A percentile compares a stretch with the other conserved stretches of the same genome.
Evolutionary conservation across 495 filamentous ascomycete genomes (phyloP).

Genomic region (Neurospora intermedia): DNA sequence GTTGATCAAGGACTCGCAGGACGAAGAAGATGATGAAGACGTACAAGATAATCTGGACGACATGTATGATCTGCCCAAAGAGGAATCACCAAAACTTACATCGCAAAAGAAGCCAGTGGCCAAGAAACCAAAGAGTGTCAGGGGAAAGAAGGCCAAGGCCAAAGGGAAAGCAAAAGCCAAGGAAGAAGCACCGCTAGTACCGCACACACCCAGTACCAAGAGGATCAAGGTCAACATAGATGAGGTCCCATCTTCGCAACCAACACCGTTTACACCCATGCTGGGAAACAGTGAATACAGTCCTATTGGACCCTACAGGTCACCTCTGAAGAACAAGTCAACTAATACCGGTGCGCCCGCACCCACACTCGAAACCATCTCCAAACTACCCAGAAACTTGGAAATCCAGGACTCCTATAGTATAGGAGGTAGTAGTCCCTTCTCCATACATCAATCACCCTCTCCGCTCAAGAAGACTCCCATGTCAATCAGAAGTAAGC

Average conservation of each 20-base stretch:
- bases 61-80: not conserved
- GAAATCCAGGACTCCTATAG: constrained; percentile 32
- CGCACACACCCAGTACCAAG: constrained; percentile 25
- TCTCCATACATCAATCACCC: constrained; percentile 4
- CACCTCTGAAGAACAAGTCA: constrained; percentile 29
- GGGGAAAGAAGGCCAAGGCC: not conserved
- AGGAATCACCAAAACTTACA: not conserved
- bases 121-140: constrained; percentile 1
- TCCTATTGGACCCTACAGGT: constrained; percentile 11
- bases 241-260: constrained; percentile 32
- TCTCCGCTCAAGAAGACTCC: constrained; percentile 2
- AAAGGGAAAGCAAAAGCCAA: not conserved
- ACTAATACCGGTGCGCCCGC: constrained; percentile 18
- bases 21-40: constrained; percentile 13
- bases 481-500: constrained; percentile 2
- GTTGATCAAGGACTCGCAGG: constrained; percentile 26
- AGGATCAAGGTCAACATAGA: constrained; percentile 21
- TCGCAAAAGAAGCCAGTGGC: not conserved
- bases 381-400: constrained; percentile 19
- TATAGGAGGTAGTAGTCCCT: constrained; percentile 15
- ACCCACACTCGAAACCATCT: constrained; percentile 15
- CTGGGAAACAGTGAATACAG: constrained; percentile 20
- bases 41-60: not conserved
- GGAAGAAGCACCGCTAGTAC: constrained; percentile 5
- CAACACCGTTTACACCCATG: constrained; percentile 27